phyloP scores from a whole-genome alignment of 768 basidiomycete genomes.

The Russula emetica region DNA sequence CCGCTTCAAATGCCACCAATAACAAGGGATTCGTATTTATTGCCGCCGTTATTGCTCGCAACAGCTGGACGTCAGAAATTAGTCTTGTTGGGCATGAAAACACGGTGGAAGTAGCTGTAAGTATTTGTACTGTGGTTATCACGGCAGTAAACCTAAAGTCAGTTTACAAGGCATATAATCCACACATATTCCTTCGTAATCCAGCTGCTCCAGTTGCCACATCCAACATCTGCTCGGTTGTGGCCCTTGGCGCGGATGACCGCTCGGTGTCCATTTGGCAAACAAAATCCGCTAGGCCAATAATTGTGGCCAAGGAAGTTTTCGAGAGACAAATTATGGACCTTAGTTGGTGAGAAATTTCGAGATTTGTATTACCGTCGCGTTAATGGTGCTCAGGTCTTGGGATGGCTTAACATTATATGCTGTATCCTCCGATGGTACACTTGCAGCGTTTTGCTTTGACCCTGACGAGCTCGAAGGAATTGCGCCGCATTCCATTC shows the following conservation, averaged over 20 bases:
- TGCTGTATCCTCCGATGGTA: slow-evolving; percentile 94
- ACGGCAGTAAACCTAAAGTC: background rate
- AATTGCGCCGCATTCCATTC: slow-evolving; percentile 66
- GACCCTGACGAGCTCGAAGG: slow-evolving; percentile 76
- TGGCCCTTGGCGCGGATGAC: slow-evolving; percentile 92
- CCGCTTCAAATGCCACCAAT: slow-evolving; percentile 95
- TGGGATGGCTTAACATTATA: slow-evolving; percentile 89
- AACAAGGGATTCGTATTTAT: slow-evolving; percentile 96
- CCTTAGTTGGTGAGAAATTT: slow-evolving; percentile 71
- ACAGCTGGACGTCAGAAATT: slow-evolving; percentile 86
- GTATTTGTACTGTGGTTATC: slow-evolving; percentile 31
- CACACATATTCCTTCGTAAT: slow-evolving; percentile 86
- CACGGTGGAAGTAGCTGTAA: slow-evolving; percentile 90
- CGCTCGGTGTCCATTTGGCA: slow-evolving; percentile 95
- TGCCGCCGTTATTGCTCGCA: slow-evolving; percentile 89
- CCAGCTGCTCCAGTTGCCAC: slow-evolving; percentile 62
- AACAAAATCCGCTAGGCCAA: slow-evolving; percentile 83
- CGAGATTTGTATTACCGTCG: background rate
- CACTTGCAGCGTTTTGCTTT: slow-evolving; percentile 85
- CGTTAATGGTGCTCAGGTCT: slow-evolving; percentile 54
- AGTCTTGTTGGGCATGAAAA: slow-evolving; percentile 97
- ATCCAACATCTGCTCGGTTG: slow-evolving; percentile 84
- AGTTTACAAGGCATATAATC: slow-evolving; percentile 77
- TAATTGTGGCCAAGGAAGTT: slow-evolving; percentile 90
- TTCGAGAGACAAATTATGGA: slow-evolving; percentile 96